Evolutionary conservation across 2,329 filamentous ascomycete species (phyloP).

Genomic region (Trichoderma koningiopsis): DNA sequence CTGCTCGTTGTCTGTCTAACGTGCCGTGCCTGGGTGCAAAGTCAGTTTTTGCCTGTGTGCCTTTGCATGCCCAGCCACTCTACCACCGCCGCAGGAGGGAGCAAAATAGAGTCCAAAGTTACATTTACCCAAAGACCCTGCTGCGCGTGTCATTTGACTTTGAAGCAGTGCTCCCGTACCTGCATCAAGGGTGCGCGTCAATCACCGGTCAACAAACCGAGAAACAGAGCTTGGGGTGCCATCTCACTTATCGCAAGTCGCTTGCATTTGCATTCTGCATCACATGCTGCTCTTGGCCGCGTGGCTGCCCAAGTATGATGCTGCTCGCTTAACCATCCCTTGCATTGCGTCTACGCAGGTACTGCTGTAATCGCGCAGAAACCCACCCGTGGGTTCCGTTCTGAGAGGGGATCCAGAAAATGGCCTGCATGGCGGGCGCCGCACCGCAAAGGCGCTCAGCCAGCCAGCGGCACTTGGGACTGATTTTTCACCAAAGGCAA

Average conservation of each 20-base stretch:
- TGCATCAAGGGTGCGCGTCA: background rate
- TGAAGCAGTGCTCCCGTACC: background rate
- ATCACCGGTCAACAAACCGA: background rate
- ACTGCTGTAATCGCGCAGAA: slow-evolving; percentile 2
- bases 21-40: background rate
- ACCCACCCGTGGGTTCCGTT: background rate
- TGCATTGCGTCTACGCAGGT: background rate
- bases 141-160: background rate
- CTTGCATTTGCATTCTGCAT: slow-evolving; percentile 5
- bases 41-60: background rate
- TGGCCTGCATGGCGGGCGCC: background rate
- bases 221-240: background rate
- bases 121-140: background rate
- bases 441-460: background rate
- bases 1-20: background rate
- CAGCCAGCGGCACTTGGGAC: background rate
- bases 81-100: background rate
- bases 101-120: background rate
- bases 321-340: slow-evolving; percentile 14
- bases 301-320: background rate
- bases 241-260: background rate
- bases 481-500: too few relatives aligned
- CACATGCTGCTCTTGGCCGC: slow-evolving; percentile 17
- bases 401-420: background rate
- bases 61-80: background rate